Percentiles rank a stretch among this genome's conserved stretches.
Evolutionary conservation across 2,329 filamentous ascomycete species (phyloP).

Genomic region (Talaromyces sp.): DNA sequence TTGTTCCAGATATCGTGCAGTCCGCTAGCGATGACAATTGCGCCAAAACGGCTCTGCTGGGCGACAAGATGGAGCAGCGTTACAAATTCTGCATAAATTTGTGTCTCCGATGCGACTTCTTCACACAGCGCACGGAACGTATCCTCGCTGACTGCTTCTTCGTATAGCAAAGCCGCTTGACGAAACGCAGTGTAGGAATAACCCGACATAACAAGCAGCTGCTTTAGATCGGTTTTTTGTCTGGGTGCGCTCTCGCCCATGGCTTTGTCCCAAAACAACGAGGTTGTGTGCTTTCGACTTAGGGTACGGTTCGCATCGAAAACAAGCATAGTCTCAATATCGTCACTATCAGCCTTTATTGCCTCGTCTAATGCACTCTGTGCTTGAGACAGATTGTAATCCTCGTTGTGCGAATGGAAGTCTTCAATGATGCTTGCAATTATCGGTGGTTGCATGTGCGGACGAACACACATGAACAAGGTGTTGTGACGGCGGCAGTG

Average conservation of each 20-base stretch:
- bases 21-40: conserved; percentile 52
- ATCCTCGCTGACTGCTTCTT: conserved; percentile 35
- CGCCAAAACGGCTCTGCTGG: conserved; percentile 33
- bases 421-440: neutral
- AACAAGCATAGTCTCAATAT: conserved; percentile 44
- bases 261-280: conserved; percentile 12
- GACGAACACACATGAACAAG: conserved; percentile 36
- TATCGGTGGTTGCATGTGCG: neutral
- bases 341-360: conserved; percentile 14
- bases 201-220: conserved; percentile 43
- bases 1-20: conserved; percentile 50
- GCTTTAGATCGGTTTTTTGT: conserved; percentile 30
- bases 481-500: conserved; percentile 44
- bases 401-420: conserved; percentile 2
- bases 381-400: conserved; percentile 13
- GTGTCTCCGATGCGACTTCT: conserved; percentile 35
- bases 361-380: conserved; percentile 27
- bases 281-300: conserved; percentile 19
- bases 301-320: conserved; percentile 57
- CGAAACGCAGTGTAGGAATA: conserved; percentile 53
- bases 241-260: no score
- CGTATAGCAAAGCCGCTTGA: conserved; percentile 49
- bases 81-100: conserved; percentile 45
- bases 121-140: conserved; percentile 44
- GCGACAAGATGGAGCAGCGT: conserved; percentile 34